Base-by-base conservation (phyloP, 139 green algal species). In the Yamagishiella unicocca region DNA sequence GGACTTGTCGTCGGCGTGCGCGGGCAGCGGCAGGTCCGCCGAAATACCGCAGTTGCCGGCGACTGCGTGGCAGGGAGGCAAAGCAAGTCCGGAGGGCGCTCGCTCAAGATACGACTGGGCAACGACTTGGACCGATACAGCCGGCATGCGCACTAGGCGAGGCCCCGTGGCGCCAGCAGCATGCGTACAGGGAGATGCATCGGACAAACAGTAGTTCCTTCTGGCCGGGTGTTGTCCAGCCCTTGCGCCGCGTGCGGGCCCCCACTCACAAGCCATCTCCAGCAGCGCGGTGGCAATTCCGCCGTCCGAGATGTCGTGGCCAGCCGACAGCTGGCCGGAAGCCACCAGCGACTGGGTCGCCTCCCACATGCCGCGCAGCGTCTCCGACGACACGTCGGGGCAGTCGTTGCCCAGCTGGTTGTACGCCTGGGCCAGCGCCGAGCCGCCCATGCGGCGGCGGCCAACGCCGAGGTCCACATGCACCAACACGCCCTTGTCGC, bases 271-370 rank as follows among this genome's bases (percentile, higher is more conserved):
- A 22, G 97, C 97, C 97, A 99, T 99, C 94, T 99, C 98, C 68
- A 98, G 91, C 74, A 99, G 87, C 10, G 95, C 88, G 27, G 94
- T 95, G 0, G 92, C 94, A 24, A 98, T 80, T 82, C 98, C 98
- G 42, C 98, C 98, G 82, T 99, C 98, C 71, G 88, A 96, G 82
- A 99, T 95, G 92, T 99, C 98, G 86, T 99, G 98, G 2, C 98
- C 97, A 22, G 98, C 93, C 38, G 89, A 93, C 74, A 99, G 93
- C 53, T 91, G 67, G 25, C 93, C 90, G 7, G 90, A 68, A 3
- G 72, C 83, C 0, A 99, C 62, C 80, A 99, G 93, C 27, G 37
- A 46, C 93, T 99, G 96, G 22, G 95, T 98, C 55, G 92, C 91
- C 66, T 98, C 90, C 88, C 95, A 99, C 73, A 95, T 94, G 6